Evolutionary conservation across 73 alveolate genomes (phyloP).

Genomic region (Tetrahymena thermophila): DNA sequence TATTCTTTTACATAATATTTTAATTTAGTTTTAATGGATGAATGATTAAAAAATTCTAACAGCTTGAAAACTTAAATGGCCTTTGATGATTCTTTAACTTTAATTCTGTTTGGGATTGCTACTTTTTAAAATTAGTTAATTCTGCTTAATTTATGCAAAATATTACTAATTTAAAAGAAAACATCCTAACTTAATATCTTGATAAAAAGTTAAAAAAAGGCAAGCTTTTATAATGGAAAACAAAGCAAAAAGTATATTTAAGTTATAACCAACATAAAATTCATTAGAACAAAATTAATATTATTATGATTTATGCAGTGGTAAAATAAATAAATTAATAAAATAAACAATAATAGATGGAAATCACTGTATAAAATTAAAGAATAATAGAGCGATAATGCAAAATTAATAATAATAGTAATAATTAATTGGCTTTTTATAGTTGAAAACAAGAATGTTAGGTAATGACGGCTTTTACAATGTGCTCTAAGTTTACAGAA

Average conservation of each 20-base stretch:
- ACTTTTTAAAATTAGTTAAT: too few relatives aligned
- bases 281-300: background rate
- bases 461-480: background rate
- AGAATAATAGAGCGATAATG: background rate
- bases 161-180: too few relatives aligned
- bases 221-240: too few relatives aligned
- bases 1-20: background rate
- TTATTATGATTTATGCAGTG: background rate
- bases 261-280: background rate
- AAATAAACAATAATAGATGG: background rate
- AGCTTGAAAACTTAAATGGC: too few relatives aligned
- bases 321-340: too few relatives aligned
- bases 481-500: background rate
- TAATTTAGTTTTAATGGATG: background rate
- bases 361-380: background rate
- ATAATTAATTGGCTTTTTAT: background rate
- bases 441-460: background rate
- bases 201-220: too few relatives aligned
- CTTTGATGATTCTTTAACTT: too few relatives aligned
- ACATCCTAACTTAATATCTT: too few relatives aligned
- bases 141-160: too few relatives aligned
- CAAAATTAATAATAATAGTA: background rate
- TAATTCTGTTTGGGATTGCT: too few relatives aligned
- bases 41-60: background rate
- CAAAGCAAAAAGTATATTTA: background rate